Percentiles rank a stretch among this genome's conserved stretches.
These are phyloP conservation scores for Elaeagnus macrophylla DNA, from an alignment of 306 rosid species.

Conservation along the genomic window DNA sequence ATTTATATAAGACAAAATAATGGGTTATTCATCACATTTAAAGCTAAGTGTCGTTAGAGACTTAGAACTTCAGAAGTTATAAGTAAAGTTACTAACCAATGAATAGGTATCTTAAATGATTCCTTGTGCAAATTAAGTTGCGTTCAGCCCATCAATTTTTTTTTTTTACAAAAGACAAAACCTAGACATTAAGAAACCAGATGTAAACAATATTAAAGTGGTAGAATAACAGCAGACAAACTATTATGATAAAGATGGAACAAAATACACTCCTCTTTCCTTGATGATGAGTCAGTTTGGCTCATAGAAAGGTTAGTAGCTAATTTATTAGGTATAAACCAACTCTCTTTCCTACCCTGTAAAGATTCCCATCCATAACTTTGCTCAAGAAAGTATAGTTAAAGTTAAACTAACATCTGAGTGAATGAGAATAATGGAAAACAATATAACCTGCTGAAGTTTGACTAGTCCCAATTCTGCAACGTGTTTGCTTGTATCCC, in stretches of 20 bases:
- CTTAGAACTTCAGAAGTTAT: too few relatives aligned
- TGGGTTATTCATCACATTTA: too few relatives aligned
- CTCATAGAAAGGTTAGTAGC: conserved; percentile 92
- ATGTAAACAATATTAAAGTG: background rate
- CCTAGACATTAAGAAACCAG: conserved; percentile 16
- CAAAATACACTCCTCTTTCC: conserved; percentile 49
- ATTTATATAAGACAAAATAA: too few relatives aligned
- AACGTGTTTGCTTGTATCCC: conserved; percentile 61
- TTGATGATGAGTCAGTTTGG: conserved; percentile 70
- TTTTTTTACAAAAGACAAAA: conserved; percentile 1
- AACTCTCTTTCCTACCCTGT: conserved; percentile 90
- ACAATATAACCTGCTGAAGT: conserved; percentile 73
- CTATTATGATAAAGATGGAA: background rate
- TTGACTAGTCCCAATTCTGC: conserved; percentile 92
- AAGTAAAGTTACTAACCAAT: too few relatives aligned
- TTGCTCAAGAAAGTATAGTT: conserved; percentile 11
- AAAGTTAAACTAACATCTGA: conserved; percentile 14
- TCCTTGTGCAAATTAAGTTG: too few relatives aligned
- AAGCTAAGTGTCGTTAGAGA: too few relatives aligned
- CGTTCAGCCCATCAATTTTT: background rate
- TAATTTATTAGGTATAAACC: conserved; percentile 93
- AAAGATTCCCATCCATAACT: conserved; percentile 8
- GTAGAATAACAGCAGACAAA: background rate
- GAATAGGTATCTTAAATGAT: too few relatives aligned
- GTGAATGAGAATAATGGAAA: conserved; percentile 17